A percentile compares a stretch with the other conserved stretches of the same genome.
Evolutionary conservation across 1,284 basidiomycete genomes (phyloP).

Genomic region (Trametes versicolor): DNA sequence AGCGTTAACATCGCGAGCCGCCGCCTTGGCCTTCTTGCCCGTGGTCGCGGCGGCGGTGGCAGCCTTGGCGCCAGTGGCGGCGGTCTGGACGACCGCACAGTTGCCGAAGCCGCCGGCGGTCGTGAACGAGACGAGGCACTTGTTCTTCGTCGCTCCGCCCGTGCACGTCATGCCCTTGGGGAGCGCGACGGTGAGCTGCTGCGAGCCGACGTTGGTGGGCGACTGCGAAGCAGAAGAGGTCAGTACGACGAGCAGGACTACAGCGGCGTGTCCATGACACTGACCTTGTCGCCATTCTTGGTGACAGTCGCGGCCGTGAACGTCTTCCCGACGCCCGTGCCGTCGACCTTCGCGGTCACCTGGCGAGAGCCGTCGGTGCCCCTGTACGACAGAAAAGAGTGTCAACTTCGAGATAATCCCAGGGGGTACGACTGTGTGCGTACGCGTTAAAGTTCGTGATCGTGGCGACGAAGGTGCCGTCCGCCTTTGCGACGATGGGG

Average conservation of each 20-base stretch:
- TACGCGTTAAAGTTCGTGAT: conserved; percentile 62
- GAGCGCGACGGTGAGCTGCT: conserved; percentile 53
- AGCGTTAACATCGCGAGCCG: too few relatives aligned
- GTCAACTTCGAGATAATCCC: neutral
- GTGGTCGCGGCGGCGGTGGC: too few relatives aligned
- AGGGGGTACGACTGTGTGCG: conserved; percentile 31
- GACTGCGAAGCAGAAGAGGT: neutral
- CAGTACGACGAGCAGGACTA: neutral
- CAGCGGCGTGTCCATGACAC: conserved; percentile 4
- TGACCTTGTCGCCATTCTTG: conserved; percentile 50
- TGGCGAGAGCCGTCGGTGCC: conserved; percentile 61
- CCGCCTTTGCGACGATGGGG: conserved; percentile 50
- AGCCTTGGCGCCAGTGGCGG: too few relatives aligned
- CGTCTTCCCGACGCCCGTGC: conserved; percentile 48
- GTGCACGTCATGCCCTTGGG: conserved; percentile 59
- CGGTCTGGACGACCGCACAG: conserved; percentile 52
- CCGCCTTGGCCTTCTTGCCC: too few relatives aligned
- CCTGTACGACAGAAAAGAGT: conserved; percentile 36
- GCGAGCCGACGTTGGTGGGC: conserved; percentile 43
- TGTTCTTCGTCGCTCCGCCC: conserved; percentile 53
- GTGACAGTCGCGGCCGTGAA: conserved; percentile 49
- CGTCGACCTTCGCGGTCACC: conserved; percentile 49
- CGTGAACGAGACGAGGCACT: conserved; percentile 59
- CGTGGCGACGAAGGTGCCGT: conserved; percentile 55
- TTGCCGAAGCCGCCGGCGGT: conserved; percentile 60